Evolutionary conservation across 192 early-diverging fungal species (phyloP).

Genomic region (Rhizophlyctis rosea): DNA sequence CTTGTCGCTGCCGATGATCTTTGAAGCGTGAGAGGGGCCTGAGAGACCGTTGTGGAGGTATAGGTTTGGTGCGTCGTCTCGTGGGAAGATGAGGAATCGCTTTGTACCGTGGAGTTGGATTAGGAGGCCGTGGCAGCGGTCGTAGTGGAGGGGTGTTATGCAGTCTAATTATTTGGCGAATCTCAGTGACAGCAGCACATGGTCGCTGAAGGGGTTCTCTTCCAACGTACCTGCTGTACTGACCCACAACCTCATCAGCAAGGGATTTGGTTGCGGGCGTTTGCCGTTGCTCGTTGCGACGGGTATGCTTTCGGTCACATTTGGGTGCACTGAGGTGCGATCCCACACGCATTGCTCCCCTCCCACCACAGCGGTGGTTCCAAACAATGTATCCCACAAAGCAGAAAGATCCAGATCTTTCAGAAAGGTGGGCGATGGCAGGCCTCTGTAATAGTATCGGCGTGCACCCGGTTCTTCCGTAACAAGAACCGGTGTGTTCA

Average conservation of each 20-base stretch:
- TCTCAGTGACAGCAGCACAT: too few relatives aligned
- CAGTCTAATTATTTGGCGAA: too few relatives aligned
- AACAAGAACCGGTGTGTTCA: too few relatives aligned
- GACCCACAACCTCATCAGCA: slow-evolving; percentile 46
- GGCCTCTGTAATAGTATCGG: not conserved
- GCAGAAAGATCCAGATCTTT: not conserved
- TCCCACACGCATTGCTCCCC: not conserved
- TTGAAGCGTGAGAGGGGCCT: slow-evolving; percentile 47
- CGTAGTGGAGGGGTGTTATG: slow-evolving; percentile 53
- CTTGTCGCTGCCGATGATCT: slow-evolving; percentile 33
- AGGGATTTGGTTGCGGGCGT: not conserved
- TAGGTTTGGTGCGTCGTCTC: slow-evolving; percentile 37
- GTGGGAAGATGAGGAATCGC: slow-evolving; percentile 43
- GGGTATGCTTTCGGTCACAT: too few relatives aligned
- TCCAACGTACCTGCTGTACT: slow-evolving; percentile 26
- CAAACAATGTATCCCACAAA: not conserved
- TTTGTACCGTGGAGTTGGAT: slow-evolving; percentile 47
- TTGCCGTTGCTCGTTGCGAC: too few relatives aligned
- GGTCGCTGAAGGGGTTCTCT: too few relatives aligned
- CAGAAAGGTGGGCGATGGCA: not conserved
- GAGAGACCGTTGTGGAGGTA: slow-evolving; percentile 45
- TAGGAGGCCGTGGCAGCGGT: slow-evolving; percentile 50
- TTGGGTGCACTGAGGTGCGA: too few relatives aligned
- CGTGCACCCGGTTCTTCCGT: not conserved
- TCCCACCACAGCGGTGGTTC: not conserved